Evolutionary conservation across 202 grass and related monocot species (phyloP), one percentile per base, ranked within the genome.

Genomic region (Dendrocalamus latiflorus): DNA sequence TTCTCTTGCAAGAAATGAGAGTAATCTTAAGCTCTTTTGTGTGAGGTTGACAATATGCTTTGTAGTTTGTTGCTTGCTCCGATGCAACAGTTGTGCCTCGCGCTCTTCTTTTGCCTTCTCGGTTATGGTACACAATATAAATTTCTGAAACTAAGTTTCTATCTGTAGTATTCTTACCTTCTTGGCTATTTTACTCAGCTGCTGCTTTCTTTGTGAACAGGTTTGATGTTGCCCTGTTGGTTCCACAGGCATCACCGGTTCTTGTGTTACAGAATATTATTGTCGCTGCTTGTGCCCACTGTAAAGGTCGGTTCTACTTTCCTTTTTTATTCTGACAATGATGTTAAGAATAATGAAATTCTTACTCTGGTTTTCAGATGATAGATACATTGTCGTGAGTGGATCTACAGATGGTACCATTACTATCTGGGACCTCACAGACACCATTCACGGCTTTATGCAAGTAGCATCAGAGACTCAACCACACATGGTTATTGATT

Each of bases 101-200:
- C 43, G 95, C 96, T 90, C 91, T 95, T 78, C 89, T 98, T 86
- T 86, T 98, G 83, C 96, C 96, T 85, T 93, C 83, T 90, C 87
- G 91, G 77, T 70, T 95, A 56, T 98, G 93, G 96, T 98, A 91
- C 15, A 65, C 44, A 66, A 61, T 77, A 30, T 66, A 77, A 75
- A 43, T 91, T 84, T 76, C 48, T 79, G 28, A 81, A 74, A 28
- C 3, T 1, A 14, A 81, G 9, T 72, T 86, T 36, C n/a, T 77
- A 41, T 68, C 53, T 70, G 22, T 5, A 55, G 16, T 61, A 7
- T 5, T 73, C 8, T n/a, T n/a, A n/a, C n/a, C n/a, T n/a, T n/a
- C n/a, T 84, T 83, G 16, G 10, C 14, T 60, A 8, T 18, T 60
- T 59, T 84, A 67, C 53, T 83, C 38, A 88, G 41, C 44, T 90